Conservation (phyloP, 257 asterid species). For the Plectranthus barbatus region DNA sequence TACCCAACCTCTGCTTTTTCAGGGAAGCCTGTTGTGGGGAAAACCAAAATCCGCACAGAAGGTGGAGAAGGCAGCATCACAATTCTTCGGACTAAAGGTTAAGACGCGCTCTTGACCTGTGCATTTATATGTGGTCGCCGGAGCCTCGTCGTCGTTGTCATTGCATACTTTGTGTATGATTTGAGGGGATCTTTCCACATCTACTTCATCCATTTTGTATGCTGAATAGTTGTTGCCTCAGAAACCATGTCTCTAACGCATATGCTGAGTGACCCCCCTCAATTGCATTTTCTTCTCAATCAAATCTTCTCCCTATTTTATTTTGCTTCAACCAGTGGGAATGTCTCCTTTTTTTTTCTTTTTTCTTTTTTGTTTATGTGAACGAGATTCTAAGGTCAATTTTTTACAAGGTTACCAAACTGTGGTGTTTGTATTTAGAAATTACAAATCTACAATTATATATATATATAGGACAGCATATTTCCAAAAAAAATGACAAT, state of each 20-base stretch:
- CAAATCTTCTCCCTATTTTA: background rate
- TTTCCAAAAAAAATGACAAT: no score
- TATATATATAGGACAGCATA: no score
- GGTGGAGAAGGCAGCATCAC: conserved; percentile 94
- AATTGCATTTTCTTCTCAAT: no score
- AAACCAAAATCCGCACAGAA: conserved; percentile 79
- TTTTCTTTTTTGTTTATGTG: no score
- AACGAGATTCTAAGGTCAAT: no score
- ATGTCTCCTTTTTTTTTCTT: no score
- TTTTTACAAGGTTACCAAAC: no score
- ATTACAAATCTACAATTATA: no score
- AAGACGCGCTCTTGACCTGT: no score
- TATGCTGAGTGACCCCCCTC: background rate
- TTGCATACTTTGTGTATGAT: conserved; percentile 1
- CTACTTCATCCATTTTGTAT: background rate
- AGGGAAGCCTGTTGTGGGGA: conserved; percentile 89
- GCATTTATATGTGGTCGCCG: background rate
- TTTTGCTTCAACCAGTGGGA: background rate
- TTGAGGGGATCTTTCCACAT: conserved; percentile 15
- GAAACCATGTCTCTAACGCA: background rate
- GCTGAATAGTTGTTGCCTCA: background rate
- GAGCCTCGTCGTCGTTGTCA: background rate
- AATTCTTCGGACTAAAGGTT: conserved; percentile 71
- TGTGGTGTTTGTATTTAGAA: no score
- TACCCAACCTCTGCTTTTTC: conserved; percentile 81